Percentiles rank a stretch among this genome's conserved stretches.
Conservation (phyloP, 768 basidiomycete species). For the Termitomyces sp. region DNA sequence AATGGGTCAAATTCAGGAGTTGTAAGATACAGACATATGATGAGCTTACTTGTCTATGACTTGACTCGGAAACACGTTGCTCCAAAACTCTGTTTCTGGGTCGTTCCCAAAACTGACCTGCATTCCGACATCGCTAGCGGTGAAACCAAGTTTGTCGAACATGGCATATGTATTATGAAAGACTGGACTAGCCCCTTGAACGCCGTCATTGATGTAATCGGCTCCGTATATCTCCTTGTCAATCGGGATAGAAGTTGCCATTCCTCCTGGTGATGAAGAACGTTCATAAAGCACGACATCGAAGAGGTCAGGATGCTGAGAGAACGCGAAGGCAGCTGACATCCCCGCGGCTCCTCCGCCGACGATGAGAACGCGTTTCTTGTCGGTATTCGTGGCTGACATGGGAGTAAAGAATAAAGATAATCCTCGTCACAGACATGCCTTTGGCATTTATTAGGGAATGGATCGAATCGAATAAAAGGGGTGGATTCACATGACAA, state of each 20-base stretch:
- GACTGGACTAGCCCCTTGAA: constrained; percentile 26
- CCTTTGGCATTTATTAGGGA: background rate
- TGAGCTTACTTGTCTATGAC: constrained; percentile 21
- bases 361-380: constrained; percentile 22
- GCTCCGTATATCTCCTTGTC: constrained; percentile 21
- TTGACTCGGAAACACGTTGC: constrained; percentile 24
- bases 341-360: constrained; percentile 26
- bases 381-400: constrained; percentile 4
- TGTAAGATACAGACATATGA: background rate
- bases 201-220: constrained; percentile 27
- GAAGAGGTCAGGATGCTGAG: constrained; percentile 23
- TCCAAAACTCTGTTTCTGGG: constrained; percentile 23
- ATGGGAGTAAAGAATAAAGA: background rate
- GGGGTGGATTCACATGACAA: background rate
- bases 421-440: background rate
- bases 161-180: constrained; percentile 26
- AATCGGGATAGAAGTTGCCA: constrained; percentile 24
- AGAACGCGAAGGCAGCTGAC: constrained; percentile 27
- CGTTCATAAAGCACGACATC: constrained; percentile 23
- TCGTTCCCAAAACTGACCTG: constrained; percentile 27
- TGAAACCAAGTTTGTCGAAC: constrained; percentile 25
- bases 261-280: constrained; percentile 21
- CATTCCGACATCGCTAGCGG: constrained; percentile 23
- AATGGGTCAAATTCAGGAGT: background rate
- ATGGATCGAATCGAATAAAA: constrained; percentile 2